These are phyloP conservation scores for Aspergillus flavus DNA, from an alignment of 2,329 filamentous ascomycete genomes.

Conservation along the genomic window DNA sequence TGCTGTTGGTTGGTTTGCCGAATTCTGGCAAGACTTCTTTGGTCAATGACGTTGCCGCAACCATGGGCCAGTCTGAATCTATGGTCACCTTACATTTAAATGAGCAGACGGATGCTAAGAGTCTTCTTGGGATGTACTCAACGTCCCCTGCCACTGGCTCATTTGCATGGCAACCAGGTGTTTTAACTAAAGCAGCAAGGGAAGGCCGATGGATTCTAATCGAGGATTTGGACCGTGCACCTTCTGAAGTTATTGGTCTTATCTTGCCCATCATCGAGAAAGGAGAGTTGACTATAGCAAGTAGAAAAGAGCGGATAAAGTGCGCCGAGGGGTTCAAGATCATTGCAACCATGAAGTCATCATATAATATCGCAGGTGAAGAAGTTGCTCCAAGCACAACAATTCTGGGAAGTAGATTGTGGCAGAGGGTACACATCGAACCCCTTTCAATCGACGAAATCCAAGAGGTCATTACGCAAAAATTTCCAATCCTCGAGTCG, in stretches of 20 bases:
- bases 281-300: conserved; percentile 87
- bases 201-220: conserved; percentile 97
- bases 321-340: conserved; percentile 86
- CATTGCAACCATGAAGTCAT: conserved; percentile 84
- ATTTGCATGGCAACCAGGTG: conserved; percentile 89
- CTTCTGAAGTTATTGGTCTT: conserved; percentile 91
- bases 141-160: conserved; percentile 84
- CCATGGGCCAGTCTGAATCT: conserved; percentile 74
- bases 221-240: conserved; percentile 92
- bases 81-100: conserved; percentile 97
- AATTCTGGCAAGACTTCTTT: conserved; percentile 90
- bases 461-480: conserved; percentile 69
- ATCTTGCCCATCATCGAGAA: conserved; percentile 90
- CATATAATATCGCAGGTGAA: conserved; percentile 66
- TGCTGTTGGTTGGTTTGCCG: conserved; percentile 79
- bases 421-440: conserved; percentile 74
- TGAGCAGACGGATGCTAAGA: conserved; percentile 97
- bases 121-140: conserved; percentile 91
- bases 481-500: conserved; percentile 68
- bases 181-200: conserved; percentile 87
- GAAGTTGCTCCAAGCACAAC: conserved; percentile 67
- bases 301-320: conserved; percentile 79
- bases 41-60: conserved; percentile 77
- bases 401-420: conserved; percentile 83
- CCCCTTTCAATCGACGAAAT: conserved; percentile 71